A percentile compares a stretch with the other conserved stretches of the same genome.
phyloP scores from a whole-genome alignment of 805 yeast genomes.

The Yamadazyma nakazawae region DNA sequence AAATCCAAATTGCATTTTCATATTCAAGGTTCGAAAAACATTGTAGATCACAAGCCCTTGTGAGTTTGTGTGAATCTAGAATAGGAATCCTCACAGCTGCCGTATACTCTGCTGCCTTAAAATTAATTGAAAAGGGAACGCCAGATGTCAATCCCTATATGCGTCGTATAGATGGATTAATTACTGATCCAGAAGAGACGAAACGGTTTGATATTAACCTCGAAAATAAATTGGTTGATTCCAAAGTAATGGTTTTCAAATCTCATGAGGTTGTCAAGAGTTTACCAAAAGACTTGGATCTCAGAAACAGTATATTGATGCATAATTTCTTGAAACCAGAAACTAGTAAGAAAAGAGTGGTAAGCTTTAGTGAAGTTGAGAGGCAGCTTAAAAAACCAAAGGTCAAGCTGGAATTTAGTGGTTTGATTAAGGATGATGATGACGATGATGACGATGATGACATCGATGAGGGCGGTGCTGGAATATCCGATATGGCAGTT shows the following conservation, averaged over 20 bases:
- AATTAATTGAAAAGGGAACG: conserved; percentile 55
- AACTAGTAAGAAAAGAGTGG: conserved; percentile 16
- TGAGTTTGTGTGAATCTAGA: conserved; percentile 58
- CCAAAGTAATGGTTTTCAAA: conserved; percentile 33
- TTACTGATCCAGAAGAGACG: conserved; percentile 48
- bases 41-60: conserved; percentile 62
- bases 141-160: conserved; percentile 42
- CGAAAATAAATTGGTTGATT: conserved; percentile 34
- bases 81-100: conserved; percentile 66
- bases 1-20: conserved; percentile 56
- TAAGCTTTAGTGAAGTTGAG: conserved; percentile 16
- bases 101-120: conserved; percentile 59
- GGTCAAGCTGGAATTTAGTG: conserved; percentile 23
- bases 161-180: conserved; percentile 43
- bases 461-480: conserved; percentile 2
- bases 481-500: conserved; percentile 15
- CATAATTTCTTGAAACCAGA: conserved; percentile 39
- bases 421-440: background rate
- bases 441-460: conserved; percentile 15
- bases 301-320: conserved; percentile 44
- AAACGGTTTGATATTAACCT: conserved; percentile 22
- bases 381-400: conserved; percentile 18
- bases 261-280: conserved; percentile 31
- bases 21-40: conserved; percentile 64
- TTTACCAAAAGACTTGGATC: conserved; percentile 41